Conservation (phyloP, 1,284 basidiomycete species). For the Fomitopsis schrenkii region DNA sequence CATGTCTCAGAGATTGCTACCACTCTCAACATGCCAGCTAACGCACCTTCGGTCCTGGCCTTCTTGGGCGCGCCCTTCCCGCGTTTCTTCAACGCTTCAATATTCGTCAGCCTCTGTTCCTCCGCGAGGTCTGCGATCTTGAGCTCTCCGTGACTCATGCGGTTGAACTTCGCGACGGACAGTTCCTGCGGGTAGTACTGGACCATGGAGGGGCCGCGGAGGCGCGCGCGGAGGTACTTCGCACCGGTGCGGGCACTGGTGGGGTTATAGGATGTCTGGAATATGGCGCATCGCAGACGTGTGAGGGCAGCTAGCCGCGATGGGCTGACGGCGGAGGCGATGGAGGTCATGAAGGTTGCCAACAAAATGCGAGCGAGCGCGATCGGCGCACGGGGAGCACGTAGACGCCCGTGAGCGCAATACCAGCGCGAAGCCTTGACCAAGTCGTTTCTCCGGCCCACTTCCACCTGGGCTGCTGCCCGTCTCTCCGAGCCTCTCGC, state of each 20-base stretch:
- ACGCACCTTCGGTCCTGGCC: constrained; percentile 63
- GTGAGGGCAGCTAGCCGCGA: constrained; percentile 50
- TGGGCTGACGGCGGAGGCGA: constrained; percentile 32
- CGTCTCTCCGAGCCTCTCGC: too few relatives aligned
- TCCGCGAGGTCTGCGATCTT: constrained; percentile 62
- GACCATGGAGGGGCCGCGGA: constrained; percentile 76
- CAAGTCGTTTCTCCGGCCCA: too few relatives aligned
- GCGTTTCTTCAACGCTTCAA: constrained; percentile 63
- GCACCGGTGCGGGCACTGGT: constrained; percentile 73
- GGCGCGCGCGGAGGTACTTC: constrained; percentile 75
- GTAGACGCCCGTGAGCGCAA: not conserved
- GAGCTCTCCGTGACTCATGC: constrained; percentile 36
- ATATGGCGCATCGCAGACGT: constrained; percentile 65
- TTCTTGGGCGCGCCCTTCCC: constrained; percentile 81
- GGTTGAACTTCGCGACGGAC: constrained; percentile 47
- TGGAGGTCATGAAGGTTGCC: constrained; percentile 24
- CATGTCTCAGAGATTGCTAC: not conserved
- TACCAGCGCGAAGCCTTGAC: not conserved
- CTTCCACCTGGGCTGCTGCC: too few relatives aligned
- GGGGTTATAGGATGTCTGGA: constrained; percentile 85
- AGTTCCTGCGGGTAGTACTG: constrained; percentile 69
- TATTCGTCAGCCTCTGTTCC: constrained; percentile 60
- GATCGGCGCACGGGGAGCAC: not conserved
- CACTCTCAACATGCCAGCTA: not conserved
- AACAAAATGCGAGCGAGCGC: not conserved